Base-by-base conservation (phyloP, 148 eudicot species). In the Rhododendron ferrugineum region DNA sequence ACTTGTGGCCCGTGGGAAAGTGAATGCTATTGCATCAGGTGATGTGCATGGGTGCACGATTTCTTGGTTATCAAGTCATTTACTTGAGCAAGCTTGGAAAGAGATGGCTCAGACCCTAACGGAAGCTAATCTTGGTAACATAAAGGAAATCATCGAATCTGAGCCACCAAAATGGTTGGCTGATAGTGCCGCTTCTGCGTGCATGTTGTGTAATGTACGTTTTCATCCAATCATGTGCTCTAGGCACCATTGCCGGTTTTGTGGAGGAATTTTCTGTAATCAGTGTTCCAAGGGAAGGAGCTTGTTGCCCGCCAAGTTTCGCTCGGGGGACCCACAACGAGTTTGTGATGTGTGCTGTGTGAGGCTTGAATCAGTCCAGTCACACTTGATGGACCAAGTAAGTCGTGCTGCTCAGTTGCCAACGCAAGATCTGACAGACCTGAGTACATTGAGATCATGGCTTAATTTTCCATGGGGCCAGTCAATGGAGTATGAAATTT, bases 321-420 rank as follows among this genome's bases (percentile, higher is more conserved):
- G 86, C 34, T 76, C 82, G 8, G 79, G 83, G 32, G 90, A 92
- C 82, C 92, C 90, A 62, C 86, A 90, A 83, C 84, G 94, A 77
- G 94, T 92, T 6, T 92, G 94, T 84, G 94, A 92, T 83, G 94
- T 90, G 11, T 92, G 94, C 40, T 90, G 90, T 89, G 92, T 92
- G 80, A 89, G 94, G 16, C 85, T 92, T 87, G 92, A 92, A 86
- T 87, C 91, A 42, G 89, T 92, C 56, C 92, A 92, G 79, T 86
- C 90, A 83, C 89, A 86, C 82, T 83, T 92, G 86, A 92, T 92
- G 94, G 89, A 90, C 77, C 91, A 90, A 87, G 92, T 92, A 26
- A 92, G 94, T 88, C 94, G 89, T 81, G 94, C 94, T 87, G 89
- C 89, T 11, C 94, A 90, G 81, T 77, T 92, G 77, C 91, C 94